A percentile compares a stretch with the other conserved stretches of the same genome.
Evolutionary conservation across 2,329 filamentous ascomycete species (phyloP).

Genomic region (Lachnellula arida): DNA sequence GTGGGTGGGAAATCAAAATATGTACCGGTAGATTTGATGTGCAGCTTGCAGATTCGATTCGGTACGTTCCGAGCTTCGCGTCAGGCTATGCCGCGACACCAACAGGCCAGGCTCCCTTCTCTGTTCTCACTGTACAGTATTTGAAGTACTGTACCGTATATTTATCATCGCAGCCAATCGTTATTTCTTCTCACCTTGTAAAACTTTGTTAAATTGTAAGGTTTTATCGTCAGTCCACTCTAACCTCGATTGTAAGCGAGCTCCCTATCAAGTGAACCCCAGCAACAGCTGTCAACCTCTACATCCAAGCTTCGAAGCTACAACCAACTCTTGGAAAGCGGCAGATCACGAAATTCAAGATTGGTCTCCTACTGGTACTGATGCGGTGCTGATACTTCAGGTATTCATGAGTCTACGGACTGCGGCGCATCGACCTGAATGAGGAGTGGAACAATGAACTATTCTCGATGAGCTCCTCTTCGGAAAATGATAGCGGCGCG

Average conservation of each 20-base stretch:
- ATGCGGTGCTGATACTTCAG: slow-evolving; percentile 19
- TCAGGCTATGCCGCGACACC: slow-evolving; percentile 8
- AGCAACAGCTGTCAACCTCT: neutral
- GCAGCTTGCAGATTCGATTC: neutral
- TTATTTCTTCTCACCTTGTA: neutral
- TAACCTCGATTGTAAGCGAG: slow-evolving; percentile 12
- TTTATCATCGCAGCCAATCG: neutral
- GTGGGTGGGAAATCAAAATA: neutral
- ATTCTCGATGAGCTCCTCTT: slow-evolving; percentile 65
- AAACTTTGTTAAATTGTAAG: neutral
- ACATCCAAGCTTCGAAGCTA: neutral
- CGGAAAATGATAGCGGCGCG: slow-evolving; percentile 57
- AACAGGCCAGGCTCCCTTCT: slow-evolving; percentile 5
- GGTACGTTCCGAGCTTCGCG: slow-evolving; percentile 5
- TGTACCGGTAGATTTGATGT: slow-evolving; percentile 1
- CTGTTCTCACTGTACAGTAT: neutral
- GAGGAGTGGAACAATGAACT: slow-evolving; percentile 29
- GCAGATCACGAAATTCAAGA: neutral
- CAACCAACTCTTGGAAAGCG: slow-evolving; percentile 4
- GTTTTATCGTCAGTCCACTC: too few relatives aligned
- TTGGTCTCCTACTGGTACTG: neutral
- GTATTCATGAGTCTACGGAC: slow-evolving; percentile 20
- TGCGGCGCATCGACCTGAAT: slow-evolving; percentile 26
- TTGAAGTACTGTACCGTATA: neutral
- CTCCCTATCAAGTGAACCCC: neutral